Percentiles rank a stretch among this genome's conserved stretches.
These are phyloP conservation scores for Acanthamoeba triangularis DNA, from an alignment of 208 protist genomes.

Conservation along the genomic window DNA sequence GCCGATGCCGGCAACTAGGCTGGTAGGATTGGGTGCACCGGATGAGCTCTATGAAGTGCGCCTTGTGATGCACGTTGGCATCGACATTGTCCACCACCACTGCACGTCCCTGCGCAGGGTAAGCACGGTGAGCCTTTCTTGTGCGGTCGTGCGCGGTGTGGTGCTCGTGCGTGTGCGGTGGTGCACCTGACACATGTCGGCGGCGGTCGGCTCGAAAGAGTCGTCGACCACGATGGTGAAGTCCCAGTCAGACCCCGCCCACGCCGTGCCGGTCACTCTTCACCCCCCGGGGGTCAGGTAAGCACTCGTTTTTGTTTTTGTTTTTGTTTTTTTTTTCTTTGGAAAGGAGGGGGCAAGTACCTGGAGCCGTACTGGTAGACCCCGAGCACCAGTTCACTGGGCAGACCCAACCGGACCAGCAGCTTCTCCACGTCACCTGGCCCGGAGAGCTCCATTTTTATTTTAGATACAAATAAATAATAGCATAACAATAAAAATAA, in stretches of 20 bases:
- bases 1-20: too few relatives aligned
- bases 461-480: too few relatives aligned
- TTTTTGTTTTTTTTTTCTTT: too few relatives aligned
- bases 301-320: too few relatives aligned
- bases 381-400: neutral
- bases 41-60: neutral
- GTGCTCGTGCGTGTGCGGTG: neutral
- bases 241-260: constrained; percentile 10
- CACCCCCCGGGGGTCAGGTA: too few relatives aligned
- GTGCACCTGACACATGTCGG: constrained; percentile 7
- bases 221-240: constrained; percentile 52
- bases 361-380: constrained; percentile 55
- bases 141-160: neutral
- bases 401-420: neutral
- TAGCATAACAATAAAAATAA: neutral
- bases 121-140: neutral
- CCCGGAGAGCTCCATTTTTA: neutral
- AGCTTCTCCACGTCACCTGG: neutral
- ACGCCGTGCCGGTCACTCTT: constrained; percentile 4
- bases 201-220: neutral
- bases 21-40: neutral
- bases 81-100: constrained; percentile 4
- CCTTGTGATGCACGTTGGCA: constrained; percentile 23
- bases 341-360: neutral
- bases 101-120: neutral